These are phyloP conservation scores for Berberis thunbergii DNA, from an alignment of 164 flowering plant species.

Conservation along the genomic window DNA sequence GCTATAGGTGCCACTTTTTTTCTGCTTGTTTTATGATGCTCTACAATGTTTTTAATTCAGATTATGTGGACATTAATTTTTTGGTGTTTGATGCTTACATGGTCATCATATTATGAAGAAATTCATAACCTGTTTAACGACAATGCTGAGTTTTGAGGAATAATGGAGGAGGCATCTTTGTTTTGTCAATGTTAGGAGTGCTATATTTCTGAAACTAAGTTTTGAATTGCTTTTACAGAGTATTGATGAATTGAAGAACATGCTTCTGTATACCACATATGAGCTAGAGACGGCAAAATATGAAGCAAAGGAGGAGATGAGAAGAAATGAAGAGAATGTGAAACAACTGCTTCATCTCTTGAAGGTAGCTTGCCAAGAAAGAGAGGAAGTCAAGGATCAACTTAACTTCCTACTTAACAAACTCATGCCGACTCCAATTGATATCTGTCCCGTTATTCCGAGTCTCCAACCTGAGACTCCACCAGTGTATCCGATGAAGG, in stretches of 20 bases:
- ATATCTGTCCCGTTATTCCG: constrained; percentile 9
- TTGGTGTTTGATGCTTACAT: no score
- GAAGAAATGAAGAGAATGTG: constrained; percentile 30
- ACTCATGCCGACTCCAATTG: constrained; percentile 14
- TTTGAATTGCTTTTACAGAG: constrained; percentile 24
- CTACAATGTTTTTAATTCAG: no score
- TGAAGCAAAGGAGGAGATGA: constrained; percentile 39
- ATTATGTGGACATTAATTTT: no score
- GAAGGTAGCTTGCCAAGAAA: constrained; percentile 39
- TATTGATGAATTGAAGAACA: constrained; percentile 40
- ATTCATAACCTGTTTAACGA: no score
- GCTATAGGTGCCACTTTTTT: no score
- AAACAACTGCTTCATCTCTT: constrained; percentile 35
- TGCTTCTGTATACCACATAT: constrained; percentile 30
- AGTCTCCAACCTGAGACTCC: constrained; percentile 20
- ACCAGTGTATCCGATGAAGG: constrained; percentile 15
- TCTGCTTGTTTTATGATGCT: no score
- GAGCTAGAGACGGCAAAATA: constrained; percentile 45
- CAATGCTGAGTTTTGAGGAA: no score
- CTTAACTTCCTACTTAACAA: constrained; percentile 37
- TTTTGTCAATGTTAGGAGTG: no score
- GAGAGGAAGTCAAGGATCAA: constrained; percentile 65
- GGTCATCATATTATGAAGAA: no score
- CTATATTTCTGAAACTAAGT: no score
- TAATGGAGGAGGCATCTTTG: no score